These are phyloP conservation scores for Capronia epimyces DNA, from an alignment of 2,329 filamentous ascomycete species.

Conservation along the genomic window DNA sequence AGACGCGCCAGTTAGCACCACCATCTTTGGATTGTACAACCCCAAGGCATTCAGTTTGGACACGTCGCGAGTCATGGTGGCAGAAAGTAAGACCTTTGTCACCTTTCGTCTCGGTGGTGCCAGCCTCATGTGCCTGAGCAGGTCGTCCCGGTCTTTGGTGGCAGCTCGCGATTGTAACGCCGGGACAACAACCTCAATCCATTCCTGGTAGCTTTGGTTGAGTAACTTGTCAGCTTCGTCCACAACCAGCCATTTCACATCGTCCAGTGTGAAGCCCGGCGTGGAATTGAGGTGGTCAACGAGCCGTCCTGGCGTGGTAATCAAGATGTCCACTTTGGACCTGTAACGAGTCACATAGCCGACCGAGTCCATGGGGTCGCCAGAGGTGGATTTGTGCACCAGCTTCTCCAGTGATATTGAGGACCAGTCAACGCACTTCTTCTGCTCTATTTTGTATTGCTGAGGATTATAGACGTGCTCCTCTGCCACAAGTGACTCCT, in stretches of 20 bases:
- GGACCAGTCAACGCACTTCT: conserved; percentile 44
- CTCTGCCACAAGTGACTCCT: conserved; percentile 56
- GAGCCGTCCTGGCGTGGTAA: conserved; percentile 86
- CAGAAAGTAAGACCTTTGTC: conserved; percentile 73
- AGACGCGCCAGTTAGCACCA: conserved; percentile 36
- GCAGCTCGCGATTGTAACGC: conserved; percentile 76
- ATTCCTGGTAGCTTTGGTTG: conserved; percentile 86
- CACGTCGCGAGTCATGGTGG: conserved; percentile 92
- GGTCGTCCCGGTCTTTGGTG: conserved; percentile 82
- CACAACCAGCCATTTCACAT: conserved; percentile 80
- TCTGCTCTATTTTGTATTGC: conserved; percentile 43
- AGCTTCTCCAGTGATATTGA: conserved; percentile 44
- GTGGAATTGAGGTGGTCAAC: conserved; percentile 91
- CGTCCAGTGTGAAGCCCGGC: conserved; percentile 73
- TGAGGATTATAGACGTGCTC: conserved; percentile 65
- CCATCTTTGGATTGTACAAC: conserved; percentile 61
- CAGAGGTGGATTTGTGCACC: conserved; percentile 40
- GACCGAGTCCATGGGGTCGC: conserved; percentile 42
- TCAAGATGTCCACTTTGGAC: conserved; percentile 80
- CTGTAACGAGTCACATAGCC: conserved; percentile 60
- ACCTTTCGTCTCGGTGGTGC: conserved; percentile 64
- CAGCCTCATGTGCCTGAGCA: conserved; percentile 65
- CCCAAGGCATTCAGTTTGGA: conserved; percentile 73
- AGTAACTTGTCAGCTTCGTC: conserved; percentile 93
- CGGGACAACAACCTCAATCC: conserved; percentile 67